phyloP scores from a whole-genome alignment of 1,284 basidiomycete genomes.

The Tylopilus sp. region DNA sequence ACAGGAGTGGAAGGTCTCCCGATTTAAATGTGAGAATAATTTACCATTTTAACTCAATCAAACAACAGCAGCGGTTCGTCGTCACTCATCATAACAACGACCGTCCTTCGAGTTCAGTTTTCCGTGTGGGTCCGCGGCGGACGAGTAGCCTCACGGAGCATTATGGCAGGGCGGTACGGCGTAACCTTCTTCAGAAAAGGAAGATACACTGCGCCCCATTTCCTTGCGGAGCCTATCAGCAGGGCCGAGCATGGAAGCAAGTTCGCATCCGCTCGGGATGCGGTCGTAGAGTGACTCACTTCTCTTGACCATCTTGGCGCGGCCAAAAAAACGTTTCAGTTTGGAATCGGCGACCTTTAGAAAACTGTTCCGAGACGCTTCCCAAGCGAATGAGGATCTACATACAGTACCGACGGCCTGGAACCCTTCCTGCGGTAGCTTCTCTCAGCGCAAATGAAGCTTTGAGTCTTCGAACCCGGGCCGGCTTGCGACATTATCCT shows the following conservation, averaged over 20 bases:
- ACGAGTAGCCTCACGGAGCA: no score
- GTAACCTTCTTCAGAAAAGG: background rate
- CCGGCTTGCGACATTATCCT: no score
- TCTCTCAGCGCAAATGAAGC: slow-evolving; percentile 3
- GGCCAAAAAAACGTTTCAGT: background rate
- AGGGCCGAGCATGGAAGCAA: background rate
- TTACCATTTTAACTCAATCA: slow-evolving; percentile 1
- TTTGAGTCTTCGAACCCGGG: background rate
- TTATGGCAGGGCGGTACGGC: no score
- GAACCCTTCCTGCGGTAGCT: background rate
- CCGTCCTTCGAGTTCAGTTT: no score
- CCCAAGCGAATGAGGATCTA: background rate
- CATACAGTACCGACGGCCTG: background rate
- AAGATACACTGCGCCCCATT: background rate
- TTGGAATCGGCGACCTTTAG: background rate
- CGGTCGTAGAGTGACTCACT: background rate
- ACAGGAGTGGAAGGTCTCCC: slow-evolving; percentile 20
- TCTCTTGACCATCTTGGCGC: background rate
- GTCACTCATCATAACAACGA: no score
- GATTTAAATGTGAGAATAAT: slow-evolving; percentile 21
- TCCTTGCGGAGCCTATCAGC: background rate
- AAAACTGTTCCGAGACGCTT: background rate
- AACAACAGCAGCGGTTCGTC: no score
- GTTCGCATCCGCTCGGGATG: slow-evolving; percentile 1
- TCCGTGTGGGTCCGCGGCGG: no score